Percentiles rank a stretch among this genome's conserved stretches.
Conservation (phyloP, 1,139 yeast species). For the Candida tunisiensis region DNA sequence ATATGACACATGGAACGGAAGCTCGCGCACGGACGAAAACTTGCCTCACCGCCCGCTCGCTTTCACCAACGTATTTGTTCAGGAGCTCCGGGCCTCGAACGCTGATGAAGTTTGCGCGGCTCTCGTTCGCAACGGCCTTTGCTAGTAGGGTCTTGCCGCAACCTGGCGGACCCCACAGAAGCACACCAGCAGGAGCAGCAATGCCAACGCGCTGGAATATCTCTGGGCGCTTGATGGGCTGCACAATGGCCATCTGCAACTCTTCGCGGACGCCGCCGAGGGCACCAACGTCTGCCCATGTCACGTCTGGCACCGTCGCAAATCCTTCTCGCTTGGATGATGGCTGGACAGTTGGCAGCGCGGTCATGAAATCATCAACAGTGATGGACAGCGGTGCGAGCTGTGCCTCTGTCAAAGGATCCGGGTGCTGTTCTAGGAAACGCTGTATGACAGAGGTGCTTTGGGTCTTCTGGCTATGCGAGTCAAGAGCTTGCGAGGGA, state of each 20-base stretch:
- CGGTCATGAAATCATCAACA: slow-evolving; percentile 64
- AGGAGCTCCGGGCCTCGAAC: slow-evolving; percentile 90
- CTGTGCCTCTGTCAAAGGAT: slow-evolving; percentile 61
- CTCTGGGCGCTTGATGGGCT: slow-evolving; percentile 89
- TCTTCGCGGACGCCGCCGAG: slow-evolving; percentile 66
- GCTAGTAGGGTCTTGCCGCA: slow-evolving; percentile 95
- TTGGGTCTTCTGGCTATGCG: too few relatives aligned
- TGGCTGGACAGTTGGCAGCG: slow-evolving; percentile 89
- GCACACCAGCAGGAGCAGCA: slow-evolving; percentile 91
- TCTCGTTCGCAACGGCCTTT: slow-evolving; percentile 94
- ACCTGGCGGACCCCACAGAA: slow-evolving; percentile 99
- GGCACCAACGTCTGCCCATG: slow-evolving; percentile 95
- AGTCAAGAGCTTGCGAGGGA: neutral
- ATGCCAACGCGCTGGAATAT: slow-evolving; percentile 83
- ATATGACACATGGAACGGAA: slow-evolving; percentile 86
- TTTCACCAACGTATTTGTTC: slow-evolving; percentile 92
- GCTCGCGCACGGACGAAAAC: slow-evolving; percentile 92
- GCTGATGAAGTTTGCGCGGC: slow-evolving; percentile 87
- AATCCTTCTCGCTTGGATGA: slow-evolving; percentile 97
- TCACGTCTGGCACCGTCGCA: slow-evolving; percentile 96
- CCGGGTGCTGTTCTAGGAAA: slow-evolving; percentile 60
- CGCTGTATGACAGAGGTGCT: slow-evolving; percentile 44
- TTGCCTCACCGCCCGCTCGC: slow-evolving; percentile 88
- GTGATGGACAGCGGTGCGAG: slow-evolving; percentile 58
- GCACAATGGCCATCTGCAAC: slow-evolving; percentile 92